A percentile compares a stretch with the other conserved stretches of the same genome.
Evolutionary conservation across 768 basidiomycete species (phyloP).

Genomic region (Lactarius tabidus): DNA sequence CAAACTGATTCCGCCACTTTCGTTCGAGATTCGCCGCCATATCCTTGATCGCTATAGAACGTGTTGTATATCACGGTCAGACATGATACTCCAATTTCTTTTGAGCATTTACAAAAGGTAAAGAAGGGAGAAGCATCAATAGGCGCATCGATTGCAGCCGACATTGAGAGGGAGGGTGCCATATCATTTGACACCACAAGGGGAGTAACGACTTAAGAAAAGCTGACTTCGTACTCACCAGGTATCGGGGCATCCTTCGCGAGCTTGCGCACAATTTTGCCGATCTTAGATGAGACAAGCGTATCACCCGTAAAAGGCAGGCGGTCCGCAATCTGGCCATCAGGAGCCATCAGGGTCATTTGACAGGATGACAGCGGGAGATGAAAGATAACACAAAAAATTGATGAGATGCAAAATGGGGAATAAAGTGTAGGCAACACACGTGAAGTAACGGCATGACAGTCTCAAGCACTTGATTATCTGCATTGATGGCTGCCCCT

Average conservation of each 20-base stretch:
- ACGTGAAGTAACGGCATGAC: slow-evolving; percentile 87
- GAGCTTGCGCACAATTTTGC: slow-evolving; percentile 73
- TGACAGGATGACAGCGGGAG: slow-evolving; percentile 13
- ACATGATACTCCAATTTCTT: slow-evolving; percentile 43
- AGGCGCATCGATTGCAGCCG: slow-evolving; percentile 10
- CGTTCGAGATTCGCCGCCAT: slow-evolving; percentile 86
- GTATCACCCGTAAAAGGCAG: slow-evolving; percentile 69
- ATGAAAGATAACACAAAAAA: slow-evolving; percentile 26
- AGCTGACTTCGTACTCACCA: slow-evolving; percentile 57
- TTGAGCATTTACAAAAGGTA: slow-evolving; percentile 9
- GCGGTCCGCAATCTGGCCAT: slow-evolving; percentile 71
- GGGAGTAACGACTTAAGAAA: not conserved
- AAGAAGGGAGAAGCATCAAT: not conserved
- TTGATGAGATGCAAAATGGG: slow-evolving; percentile 18
- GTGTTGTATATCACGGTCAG: slow-evolving; percentile 55
- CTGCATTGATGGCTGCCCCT: slow-evolving; percentile 53
- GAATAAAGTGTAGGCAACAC: slow-evolving; percentile 36
- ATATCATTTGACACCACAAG: slow-evolving; percentile 12
- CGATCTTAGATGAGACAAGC: slow-evolving; percentile 68
- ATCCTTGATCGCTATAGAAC: slow-evolving; percentile 80
- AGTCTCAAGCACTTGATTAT: slow-evolving; percentile 59
- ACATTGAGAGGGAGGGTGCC: not conserved
- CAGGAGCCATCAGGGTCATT: slow-evolving; percentile 2
- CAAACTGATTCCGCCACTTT: slow-evolving; percentile 70
- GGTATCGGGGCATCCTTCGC: slow-evolving; percentile 70